Evolutionary conservation across 129 eudicot species (phyloP).

Genomic region (Chrysanthemum seticuspe): DNA sequence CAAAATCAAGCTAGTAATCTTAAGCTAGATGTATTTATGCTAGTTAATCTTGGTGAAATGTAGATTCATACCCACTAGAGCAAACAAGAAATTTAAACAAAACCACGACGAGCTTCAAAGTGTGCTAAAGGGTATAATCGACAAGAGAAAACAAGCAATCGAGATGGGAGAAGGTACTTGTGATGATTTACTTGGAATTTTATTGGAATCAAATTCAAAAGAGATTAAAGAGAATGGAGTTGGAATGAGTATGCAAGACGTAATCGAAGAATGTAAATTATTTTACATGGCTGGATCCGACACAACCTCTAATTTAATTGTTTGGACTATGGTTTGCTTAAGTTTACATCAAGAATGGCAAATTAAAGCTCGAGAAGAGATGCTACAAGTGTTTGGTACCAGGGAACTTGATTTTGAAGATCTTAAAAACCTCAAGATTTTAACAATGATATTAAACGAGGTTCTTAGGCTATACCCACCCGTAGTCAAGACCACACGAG

Average conservation of each 20-base stretch:
- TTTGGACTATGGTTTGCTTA: slow-evolving; percentile 24
- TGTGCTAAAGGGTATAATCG: slow-evolving; percentile 1
- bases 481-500: slow-evolving; percentile 6
- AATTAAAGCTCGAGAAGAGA: slow-evolving; percentile 4
- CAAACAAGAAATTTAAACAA: slow-evolving; percentile 20
- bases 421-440: slow-evolving; percentile 19
- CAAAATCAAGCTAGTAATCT: not conserved
- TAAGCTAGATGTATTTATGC: not conserved
- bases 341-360: slow-evolving; percentile 25
- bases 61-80: slow-evolving; percentile 22
- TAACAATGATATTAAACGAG: slow-evolving; percentile 21
- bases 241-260: slow-evolving; percentile 26
- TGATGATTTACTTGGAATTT: slow-evolving; percentile 18
- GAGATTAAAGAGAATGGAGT: slow-evolving; percentile 9
- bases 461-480: slow-evolving; percentile 29
- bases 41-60: not conserved
- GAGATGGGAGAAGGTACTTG: slow-evolving; percentile 15
- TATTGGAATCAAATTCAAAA: slow-evolving; percentile 19
- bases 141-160: slow-evolving; percentile 13
- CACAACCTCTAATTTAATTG: slow-evolving; percentile 24
- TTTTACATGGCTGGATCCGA: slow-evolving; percentile 26
- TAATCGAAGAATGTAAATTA: slow-evolving; percentile 29
- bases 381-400: slow-evolving; percentile 3
- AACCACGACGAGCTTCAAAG: slow-evolving; percentile 14
- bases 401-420: slow-evolving; percentile 15